phyloP scores from a whole-genome alignment of 2,329 filamentous ascomycete genomes.

The Talaromyces atroroseus region DNA sequence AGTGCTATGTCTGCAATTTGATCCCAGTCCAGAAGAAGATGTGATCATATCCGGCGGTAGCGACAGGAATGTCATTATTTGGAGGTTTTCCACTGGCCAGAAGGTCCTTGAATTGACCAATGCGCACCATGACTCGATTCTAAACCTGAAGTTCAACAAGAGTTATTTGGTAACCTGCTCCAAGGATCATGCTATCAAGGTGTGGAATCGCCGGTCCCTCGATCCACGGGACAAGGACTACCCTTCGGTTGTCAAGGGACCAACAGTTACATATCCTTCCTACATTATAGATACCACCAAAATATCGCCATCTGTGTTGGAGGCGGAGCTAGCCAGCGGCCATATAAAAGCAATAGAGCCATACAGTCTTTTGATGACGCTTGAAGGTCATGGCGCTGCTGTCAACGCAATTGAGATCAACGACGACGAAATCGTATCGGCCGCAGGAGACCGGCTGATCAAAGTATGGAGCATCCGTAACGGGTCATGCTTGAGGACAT shows the following conservation, averaged over 20 bases:
- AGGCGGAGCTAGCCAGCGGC: slow-evolving; percentile 38
- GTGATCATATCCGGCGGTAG: slow-evolving; percentile 94
- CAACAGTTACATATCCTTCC: slow-evolving; percentile 44
- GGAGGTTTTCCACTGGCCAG: slow-evolving; percentile 87
- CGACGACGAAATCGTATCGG: slow-evolving; percentile 82
- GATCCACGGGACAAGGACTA: slow-evolving; percentile 42
- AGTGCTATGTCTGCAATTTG: slow-evolving; percentile 91
- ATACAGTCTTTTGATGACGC: slow-evolving; percentile 69
- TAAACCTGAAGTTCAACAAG: slow-evolving; percentile 89
- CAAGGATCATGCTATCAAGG: slow-evolving; percentile 94
- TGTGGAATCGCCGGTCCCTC: slow-evolving; percentile 80
- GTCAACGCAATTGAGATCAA: slow-evolving; percentile 94
- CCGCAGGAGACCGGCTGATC: slow-evolving; percentile 87
- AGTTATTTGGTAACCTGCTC: slow-evolving; percentile 92
- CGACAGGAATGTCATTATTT: slow-evolving; percentile 83
- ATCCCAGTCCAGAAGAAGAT: slow-evolving; percentile 79
- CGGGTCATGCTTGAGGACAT: slow-evolving; percentile 68
- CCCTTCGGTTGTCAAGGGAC: slow-evolving; percentile 37
- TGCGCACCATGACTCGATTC: slow-evolving; percentile 83
- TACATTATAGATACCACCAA: slow-evolving; percentile 50
- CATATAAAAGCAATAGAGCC: slow-evolving; percentile 49
- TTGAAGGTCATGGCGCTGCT: slow-evolving; percentile 82
- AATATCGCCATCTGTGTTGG: slow-evolving; percentile 37
- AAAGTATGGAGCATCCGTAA: slow-evolving; percentile 91
- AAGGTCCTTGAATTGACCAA: slow-evolving; percentile 68